Evolutionary conservation across 805 yeast species (phyloP), one percentile per base, ranked within the genome.

Genomic region (Wickerhamiella cacticola): DNA sequence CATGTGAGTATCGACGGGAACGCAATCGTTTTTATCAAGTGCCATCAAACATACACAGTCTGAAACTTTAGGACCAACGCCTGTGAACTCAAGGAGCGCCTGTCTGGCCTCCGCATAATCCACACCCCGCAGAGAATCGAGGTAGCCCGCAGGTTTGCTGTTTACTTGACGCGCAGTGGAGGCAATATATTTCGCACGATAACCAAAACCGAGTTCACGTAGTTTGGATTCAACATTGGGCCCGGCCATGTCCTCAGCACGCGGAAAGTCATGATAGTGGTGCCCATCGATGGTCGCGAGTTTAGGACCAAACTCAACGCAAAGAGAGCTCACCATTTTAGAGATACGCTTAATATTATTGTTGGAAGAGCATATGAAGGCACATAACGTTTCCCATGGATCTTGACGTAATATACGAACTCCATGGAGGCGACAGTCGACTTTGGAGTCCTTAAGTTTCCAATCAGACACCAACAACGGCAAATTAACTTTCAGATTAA

Each of bases 31-130:
- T 61, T 83, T 80, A 56, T 82, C 89, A 51, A 89, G 68, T 2
- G 92, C 79, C 96, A 92, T 89, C 40, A 92, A 68, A 53, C 94
- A 80, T 13, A 92, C 92, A 62, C 98, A 92, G 57, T 92, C 98
- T 0, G 98, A 96, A 1, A 92, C 97, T 65, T 92, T 92, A 0
- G 97, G 97, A 0, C 98, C 98, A 0, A 92, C 96, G 0, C 98
- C 98, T 2, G 74, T 69, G 55, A 82, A 80, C 52, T 74, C 70
- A 53, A 81, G 68, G 36, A 92, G 65, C 43, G 72, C 76, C 5
- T 70, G 68, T 52, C 78, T 82, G 1, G 80, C 79, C 5, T 68
- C 72, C 40, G 66, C 69, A 53, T 78, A 77, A 2, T 70, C 60
- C 34, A 65, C 59, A 1, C 62, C 53, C 8, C 87, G 65, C 52